Conservation (phyloP, 2,329 filamentous ascomycete genomes). For the Tolypocladium album region DNA sequence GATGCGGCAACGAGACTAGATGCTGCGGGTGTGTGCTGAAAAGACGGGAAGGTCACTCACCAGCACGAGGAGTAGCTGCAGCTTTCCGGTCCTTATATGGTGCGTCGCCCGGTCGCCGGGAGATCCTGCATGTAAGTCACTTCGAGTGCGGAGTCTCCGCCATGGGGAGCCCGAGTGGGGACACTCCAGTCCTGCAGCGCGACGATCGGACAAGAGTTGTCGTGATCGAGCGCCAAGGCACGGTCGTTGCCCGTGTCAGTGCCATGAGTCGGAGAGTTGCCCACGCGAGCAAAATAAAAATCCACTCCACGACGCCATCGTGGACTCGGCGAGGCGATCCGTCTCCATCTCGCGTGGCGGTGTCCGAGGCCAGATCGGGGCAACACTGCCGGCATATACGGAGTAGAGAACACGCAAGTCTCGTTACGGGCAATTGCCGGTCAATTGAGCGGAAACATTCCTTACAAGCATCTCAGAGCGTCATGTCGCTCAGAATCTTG, state of each 20-base stretch:
- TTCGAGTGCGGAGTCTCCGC: neutral
- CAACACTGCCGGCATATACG: neutral
- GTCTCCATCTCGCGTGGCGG: neutral
- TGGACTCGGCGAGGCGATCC: neutral
- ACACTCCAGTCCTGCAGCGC: neutral
- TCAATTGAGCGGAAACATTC: neutral
- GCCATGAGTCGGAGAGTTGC: neutral
- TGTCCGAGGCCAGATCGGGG: neutral
- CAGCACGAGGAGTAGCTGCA: neutral
- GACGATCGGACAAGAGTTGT: neutral
- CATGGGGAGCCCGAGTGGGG: neutral
- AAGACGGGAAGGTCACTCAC: too few species aligned
- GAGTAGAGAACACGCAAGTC: neutral
- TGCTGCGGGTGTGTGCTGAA: neutral
- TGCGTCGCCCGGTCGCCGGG: neutral
- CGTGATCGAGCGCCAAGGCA: neutral
- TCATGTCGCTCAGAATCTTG: neutral
- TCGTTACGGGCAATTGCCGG: neutral
- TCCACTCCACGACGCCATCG: neutral
- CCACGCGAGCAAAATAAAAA: neutral
- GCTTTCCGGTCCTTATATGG: neutral
- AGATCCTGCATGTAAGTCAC: neutral
- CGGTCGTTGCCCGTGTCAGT: neutral
- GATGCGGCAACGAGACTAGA: neutral
- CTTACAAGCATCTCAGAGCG: too few species aligned